Percentiles rank a stretch among this genome's conserved stretches.
These are phyloP conservation scores for Wickerhamiella spandovensis DNA, from an alignment of 805 yeast genomes.

Conservation along the genomic window DNA sequence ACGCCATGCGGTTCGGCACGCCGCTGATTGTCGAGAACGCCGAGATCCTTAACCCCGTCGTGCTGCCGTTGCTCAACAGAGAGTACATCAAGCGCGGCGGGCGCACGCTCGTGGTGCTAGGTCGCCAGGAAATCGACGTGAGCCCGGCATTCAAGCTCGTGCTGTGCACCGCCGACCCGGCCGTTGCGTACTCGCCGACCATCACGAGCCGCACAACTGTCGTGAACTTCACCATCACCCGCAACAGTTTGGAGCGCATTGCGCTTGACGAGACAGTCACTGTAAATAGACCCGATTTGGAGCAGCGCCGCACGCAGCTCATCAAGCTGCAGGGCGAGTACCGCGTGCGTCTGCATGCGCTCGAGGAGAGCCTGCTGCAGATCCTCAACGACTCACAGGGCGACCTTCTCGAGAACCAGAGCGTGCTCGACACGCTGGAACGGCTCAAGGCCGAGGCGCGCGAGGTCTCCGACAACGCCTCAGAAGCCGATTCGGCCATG, in stretches of 20 bases:
- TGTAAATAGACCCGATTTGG: conserved; percentile 53
- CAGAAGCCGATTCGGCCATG: conserved; percentile 43
- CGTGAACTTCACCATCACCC: conserved; percentile 62
- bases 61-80: conserved; percentile 45
- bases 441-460: conserved; percentile 48
- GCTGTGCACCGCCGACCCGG: conserved; percentile 48
- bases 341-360: conserved; percentile 34
- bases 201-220: conserved; percentile 49
- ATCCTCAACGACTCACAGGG: conserved; percentile 46
- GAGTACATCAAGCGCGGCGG: conserved; percentile 62
- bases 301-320: conserved; percentile 40
- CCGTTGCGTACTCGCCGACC: conserved; percentile 32
- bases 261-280: conserved; percentile 44
- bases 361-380: conserved; percentile 48
- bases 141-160: conserved; percentile 49
- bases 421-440: conserved; percentile 47
- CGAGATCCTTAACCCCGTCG: conserved; percentile 64
- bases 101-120: conserved; percentile 45
- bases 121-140: conserved; percentile 51
- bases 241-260: conserved; percentile 49
- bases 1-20: conserved; percentile 76
- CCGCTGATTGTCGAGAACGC: conserved; percentile 61
- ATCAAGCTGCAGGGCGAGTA: conserved; percentile 47
- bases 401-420: conserved; percentile 54
- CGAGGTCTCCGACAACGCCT: conserved; percentile 39